Percentiles rank a stretch among this genome's conserved stretches.
phyloP scores from a whole-genome alignment of 2,329 filamentous ascomycete species.

The Mariannaea sp. region DNA sequence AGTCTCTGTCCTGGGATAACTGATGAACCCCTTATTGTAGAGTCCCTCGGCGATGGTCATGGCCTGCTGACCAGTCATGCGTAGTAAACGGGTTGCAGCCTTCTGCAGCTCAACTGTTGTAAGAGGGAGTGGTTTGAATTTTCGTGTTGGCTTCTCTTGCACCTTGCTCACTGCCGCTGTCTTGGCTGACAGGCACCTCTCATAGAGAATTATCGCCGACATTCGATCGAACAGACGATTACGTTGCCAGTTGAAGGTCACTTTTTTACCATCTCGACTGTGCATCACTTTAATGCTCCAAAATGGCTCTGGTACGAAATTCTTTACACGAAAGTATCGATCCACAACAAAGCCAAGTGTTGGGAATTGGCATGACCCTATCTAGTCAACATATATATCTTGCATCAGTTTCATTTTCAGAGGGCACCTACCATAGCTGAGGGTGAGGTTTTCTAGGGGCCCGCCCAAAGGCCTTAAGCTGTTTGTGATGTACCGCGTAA shows the following conservation, averaged over 20 bases:
- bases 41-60: constrained; percentile 87
- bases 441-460: constrained; percentile 64
- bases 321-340: constrained; percentile 89
- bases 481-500: constrained; percentile 85
- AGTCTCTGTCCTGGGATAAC: constrained; percentile 95
- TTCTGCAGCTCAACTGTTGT: constrained; percentile 98
- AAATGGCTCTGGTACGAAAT: constrained; percentile 90
- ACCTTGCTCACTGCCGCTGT: constrained; percentile 82
- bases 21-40: constrained; percentile 95
- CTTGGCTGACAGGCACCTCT: constrained; percentile 78
- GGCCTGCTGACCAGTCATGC: constrained; percentile 88
- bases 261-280: constrained; percentile 74
- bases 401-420: too few relatives aligned
- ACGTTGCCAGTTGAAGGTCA: constrained; percentile 83
- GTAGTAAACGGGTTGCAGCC: constrained; percentile 84
- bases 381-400: constrained; percentile 16
- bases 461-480: constrained; percentile 75
- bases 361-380: constrained; percentile 92
- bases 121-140: constrained; percentile 90
- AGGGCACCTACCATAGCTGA: constrained; percentile 75
- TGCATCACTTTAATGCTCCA: constrained; percentile 91
- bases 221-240: constrained; percentile 87
- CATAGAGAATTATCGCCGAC: constrained; percentile 79
- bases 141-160: constrained; percentile 87
- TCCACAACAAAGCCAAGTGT: constrained; percentile 97